Evolutionary conservation across 2,329 filamentous ascomycete species (phyloP).

Genomic region (Fusarium sambucinum): DNA sequence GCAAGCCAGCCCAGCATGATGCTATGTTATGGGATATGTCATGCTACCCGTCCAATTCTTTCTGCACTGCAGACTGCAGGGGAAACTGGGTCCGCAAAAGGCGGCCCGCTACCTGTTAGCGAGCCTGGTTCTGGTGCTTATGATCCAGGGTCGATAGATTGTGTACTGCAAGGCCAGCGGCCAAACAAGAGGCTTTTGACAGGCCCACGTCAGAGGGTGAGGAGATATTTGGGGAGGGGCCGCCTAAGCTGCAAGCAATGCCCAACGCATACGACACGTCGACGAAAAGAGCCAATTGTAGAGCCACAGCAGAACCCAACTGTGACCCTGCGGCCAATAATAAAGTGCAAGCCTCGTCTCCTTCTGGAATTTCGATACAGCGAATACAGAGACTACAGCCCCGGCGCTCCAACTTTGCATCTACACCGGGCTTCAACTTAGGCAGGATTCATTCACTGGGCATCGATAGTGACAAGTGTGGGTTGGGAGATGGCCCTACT

Average conservation of each 20-base stretch:
- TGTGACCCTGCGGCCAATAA: constrained; percentile 26
- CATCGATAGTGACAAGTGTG: constrained; percentile 37
- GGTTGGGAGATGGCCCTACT: constrained; percentile 34
- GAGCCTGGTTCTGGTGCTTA: constrained; percentile 18
- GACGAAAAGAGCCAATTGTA: constrained; percentile 17
- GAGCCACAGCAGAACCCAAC: constrained; percentile 23
- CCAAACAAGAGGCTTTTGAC: constrained; percentile 23
- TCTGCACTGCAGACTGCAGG: constrained; percentile 15
- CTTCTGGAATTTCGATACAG: constrained; percentile 24
- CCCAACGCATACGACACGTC: constrained; percentile 39
- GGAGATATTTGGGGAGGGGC: constrained; percentile 21
- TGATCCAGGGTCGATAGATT: constrained; percentile 21
- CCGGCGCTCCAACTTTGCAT: constrained; percentile 15
- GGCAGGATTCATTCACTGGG: constrained; percentile 35
- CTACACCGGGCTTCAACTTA: constrained; percentile 31
- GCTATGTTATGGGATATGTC: constrained; percentile 5
- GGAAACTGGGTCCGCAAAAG: constrained; percentile 14
- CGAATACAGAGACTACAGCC: neutral
- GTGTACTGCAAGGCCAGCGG: constrained; percentile 19
- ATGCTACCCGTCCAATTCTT: constrained; percentile 4
- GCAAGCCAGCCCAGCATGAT: constrained; percentile 13
- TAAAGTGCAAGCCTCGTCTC: constrained; percentile 35
- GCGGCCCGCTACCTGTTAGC: constrained; percentile 22
- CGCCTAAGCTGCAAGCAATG: constrained; percentile 34
- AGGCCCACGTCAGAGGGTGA: constrained; percentile 28